Evolutionary conservation across 2,329 filamentous ascomycete genomes (phyloP), one percentile per base, ranked within the genome.

Genomic region (Aspergillus novofumigatus): DNA sequence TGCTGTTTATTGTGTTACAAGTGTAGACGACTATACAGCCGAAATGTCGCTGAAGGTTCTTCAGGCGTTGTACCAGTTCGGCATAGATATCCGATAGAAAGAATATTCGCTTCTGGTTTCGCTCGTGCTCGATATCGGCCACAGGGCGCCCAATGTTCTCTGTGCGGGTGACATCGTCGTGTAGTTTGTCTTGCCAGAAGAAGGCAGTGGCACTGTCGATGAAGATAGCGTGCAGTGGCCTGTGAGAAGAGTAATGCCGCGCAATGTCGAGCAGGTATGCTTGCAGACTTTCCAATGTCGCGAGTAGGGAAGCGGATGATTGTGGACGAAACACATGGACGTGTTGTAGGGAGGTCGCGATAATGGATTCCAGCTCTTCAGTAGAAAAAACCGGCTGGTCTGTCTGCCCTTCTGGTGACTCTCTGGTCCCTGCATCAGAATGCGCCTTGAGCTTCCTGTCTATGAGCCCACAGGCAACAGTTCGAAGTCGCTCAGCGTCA

Each of bases 321-420:
- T 80, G 75, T 0, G 83, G 83, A 2, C 73, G 78, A 71, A 86
- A 82, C 59, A 87, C 74, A 67, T 87, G 84, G 41, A 87, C 69
- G 63, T 87, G 84, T 28, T 72, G 65, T 0, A 88, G 72, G 3
- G 76, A 70, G 23, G 62, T 62, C n/a, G 62, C 58, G 14, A 83
- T 56, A 1, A 77, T 60, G 9, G 60, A 53, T 29, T 67, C 65
- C 2, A 60, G 45, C 17, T 67, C 58, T 6, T 65, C 56, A 14
- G 56, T 38, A 1, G 55, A 47, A 32, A 48, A 42, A 26, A 21
- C 20, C 44, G 17, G n/a, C 23, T 3, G 35, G 17, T n/a, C 21
- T 11, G 11, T 29, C 2, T 38, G 35, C 26, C 35, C 41, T 9
- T 58, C 57, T 9, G 7, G 4, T 17, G 3, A 2, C 9, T 49